Percentiles rank a stretch among this genome's conserved stretches.
phyloP scores from a whole-genome alignment of 1,139 yeast genomes.

The Blastobotrys proliferans region DNA sequence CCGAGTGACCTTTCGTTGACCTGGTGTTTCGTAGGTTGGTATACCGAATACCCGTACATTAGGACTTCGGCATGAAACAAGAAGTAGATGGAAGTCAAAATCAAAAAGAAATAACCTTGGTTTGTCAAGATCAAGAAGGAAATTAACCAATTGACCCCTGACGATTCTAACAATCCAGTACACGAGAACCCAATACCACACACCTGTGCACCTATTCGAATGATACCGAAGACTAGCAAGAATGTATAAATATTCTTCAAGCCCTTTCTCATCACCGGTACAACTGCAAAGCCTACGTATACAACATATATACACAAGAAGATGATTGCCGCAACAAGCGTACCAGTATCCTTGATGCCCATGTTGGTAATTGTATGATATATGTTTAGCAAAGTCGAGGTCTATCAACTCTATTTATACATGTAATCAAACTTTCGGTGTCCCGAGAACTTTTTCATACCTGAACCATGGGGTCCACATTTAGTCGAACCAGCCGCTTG shows the following conservation, averaged over 20 bases:
- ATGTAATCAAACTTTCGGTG: no score
- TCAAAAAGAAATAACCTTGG: slow-evolving; percentile 26
- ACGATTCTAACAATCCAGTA: slow-evolving; percentile 37
- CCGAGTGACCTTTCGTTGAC: not conserved
- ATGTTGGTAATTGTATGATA: no score
- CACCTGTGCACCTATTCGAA: slow-evolving; percentile 24
- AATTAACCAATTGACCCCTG: slow-evolving; percentile 32
- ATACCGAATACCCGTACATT: not conserved
- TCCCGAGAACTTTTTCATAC: no score
- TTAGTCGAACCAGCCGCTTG: no score
- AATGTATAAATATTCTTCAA: not conserved
- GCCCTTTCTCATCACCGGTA: slow-evolving; percentile 17
- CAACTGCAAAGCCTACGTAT: slow-evolving; percentile 21
- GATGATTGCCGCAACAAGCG: slow-evolving; percentile 32
- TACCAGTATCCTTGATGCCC: slow-evolving; percentile 11
- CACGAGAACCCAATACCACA: slow-evolving; percentile 34
- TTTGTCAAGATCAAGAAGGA: slow-evolving; percentile 27
- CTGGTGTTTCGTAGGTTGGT: not conserved
- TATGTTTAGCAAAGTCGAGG: no score
- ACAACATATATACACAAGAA: slow-evolving; percentile 30
- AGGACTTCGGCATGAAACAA: slow-evolving; percentile 5
- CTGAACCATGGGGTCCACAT: no score
- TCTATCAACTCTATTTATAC: no score
- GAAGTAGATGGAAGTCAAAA: slow-evolving; percentile 19
- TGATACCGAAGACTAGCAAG: slow-evolving; percentile 11